Conservation (phyloP, 2,329 filamentous ascomycete species). For the Colletotrichum tabaci region DNA sequence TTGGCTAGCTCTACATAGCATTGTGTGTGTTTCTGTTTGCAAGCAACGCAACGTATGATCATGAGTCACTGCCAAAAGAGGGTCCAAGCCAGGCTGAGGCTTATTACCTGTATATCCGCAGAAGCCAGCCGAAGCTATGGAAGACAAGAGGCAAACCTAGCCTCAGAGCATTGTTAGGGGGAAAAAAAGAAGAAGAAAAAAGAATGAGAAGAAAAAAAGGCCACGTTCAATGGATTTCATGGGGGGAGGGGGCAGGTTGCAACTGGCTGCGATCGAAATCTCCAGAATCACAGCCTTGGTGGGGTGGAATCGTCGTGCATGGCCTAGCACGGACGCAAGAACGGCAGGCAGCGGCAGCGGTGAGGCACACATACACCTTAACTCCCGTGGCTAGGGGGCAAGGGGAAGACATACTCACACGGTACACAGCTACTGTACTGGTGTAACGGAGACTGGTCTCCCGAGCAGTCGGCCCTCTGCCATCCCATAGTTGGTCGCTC, state of each 20-base stretch:
- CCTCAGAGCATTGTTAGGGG: no score
- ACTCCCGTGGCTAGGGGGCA: conserved; percentile 31
- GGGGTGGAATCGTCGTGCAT: conserved; percentile 19
- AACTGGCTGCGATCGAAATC: conserved; percentile 37
- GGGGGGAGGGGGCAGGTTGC: no score
- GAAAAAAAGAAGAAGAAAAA: neutral
- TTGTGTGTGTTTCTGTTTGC: neutral
- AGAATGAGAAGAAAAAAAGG: conserved; percentile 16
- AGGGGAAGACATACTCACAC: conserved; percentile 10
- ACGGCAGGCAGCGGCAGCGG: conserved; percentile 37
- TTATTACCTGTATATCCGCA: neutral
- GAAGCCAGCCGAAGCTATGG: conserved; percentile 25
- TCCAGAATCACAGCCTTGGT: conserved; percentile 40
- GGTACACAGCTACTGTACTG: conserved; percentile 21
- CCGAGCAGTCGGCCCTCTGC: conserved; percentile 5
- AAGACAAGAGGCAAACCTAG: conserved; percentile 4
- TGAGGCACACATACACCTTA: conserved; percentile 28
- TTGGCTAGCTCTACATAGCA: no score
- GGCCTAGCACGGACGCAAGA: conserved; percentile 1
- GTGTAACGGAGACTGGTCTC: conserved; percentile 30
- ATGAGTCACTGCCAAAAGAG: conserved; percentile 24
- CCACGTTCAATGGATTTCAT: conserved; percentile 26
- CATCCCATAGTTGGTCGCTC: neutral
- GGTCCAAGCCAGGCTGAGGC: conserved; percentile 1
- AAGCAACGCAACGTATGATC: conserved; percentile 1